A percentile compares a stretch with the other conserved stretches of the same genome.
Evolutionary conservation across 805 yeast genomes (phyloP).

Genomic region (Yamadazyma paraphyllophila): DNA sequence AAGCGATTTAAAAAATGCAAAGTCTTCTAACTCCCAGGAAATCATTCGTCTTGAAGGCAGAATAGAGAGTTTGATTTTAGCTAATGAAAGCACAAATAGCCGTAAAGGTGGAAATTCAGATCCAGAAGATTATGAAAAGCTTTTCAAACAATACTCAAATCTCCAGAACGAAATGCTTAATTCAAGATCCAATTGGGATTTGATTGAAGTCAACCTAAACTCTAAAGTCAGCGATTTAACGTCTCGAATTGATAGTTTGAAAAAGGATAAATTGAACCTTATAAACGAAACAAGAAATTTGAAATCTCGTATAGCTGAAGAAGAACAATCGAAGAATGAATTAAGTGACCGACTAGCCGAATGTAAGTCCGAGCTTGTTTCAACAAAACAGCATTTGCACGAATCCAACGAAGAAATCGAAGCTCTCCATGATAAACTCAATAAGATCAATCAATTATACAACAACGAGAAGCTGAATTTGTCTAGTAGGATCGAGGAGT

Average conservation of each 20-base stretch:
- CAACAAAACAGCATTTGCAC: conserved; percentile 1
- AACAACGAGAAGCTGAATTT: conserved; percentile 29
- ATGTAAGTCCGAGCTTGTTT: neutral
- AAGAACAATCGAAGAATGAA: conserved; percentile 1
- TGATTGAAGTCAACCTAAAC: conserved; percentile 58
- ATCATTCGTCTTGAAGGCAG: conserved; percentile 62
- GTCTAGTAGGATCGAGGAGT: conserved; percentile 21
- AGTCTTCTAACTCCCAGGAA: conserved; percentile 39
- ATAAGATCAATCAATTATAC: conserved; percentile 30
- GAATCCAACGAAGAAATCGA: neutral
- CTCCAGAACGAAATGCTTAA: conserved; percentile 70
- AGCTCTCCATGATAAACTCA: conserved; percentile 22
- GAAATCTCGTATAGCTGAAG: conserved; percentile 1
- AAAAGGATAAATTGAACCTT: conserved; percentile 27
- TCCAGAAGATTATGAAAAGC: conserved; percentile 40
- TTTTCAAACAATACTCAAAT: conserved; percentile 49
- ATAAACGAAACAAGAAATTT: conserved; percentile 28
- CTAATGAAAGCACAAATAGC: conserved; percentile 44
- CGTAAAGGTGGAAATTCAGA: conserved; percentile 9
- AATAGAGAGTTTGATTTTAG: conserved; percentile 64
- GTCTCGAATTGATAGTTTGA: conserved; percentile 26
- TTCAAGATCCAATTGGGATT: conserved; percentile 80
- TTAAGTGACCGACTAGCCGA: neutral
- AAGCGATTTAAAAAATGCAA: conserved; percentile 30
- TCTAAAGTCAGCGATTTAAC: conserved; percentile 39